Base-by-base conservation (phyloP, 78 protist species). In the Isochrysis galbana region DNA sequence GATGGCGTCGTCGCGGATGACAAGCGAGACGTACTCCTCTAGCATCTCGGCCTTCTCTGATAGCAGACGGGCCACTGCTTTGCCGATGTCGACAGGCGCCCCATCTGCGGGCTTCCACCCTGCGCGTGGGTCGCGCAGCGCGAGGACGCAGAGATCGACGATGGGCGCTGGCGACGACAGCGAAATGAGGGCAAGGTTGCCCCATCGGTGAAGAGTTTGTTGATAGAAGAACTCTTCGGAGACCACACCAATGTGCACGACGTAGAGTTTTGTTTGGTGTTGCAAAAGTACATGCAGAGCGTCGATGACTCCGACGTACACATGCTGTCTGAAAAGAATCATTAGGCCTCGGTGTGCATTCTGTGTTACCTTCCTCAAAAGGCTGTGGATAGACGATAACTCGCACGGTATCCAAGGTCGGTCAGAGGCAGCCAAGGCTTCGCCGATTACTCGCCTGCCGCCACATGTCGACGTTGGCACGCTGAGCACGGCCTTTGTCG, bases 11-110 rank as follows among this genome's bases (percentile, higher is more conserved):
- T 72, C 96, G 39, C 19, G 26, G 41, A 96, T 45, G 23, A 44
- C 91, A 26, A 94, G 77, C 23, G 96, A 45, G 34, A 96, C 90
- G 94, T 96, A 94, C 89, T 96, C 96, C 14, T 51, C n/a, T 11
- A 96, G 61, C 95, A 96, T 95, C 72, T 32, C 84, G 42, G 92
- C 80, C 78, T 61, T 4, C 54, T 19, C 48, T 14, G 1, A 1
- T 10, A 87, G 91, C 44, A 61, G 44, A 38, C 25, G 32, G 36
- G 23, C 70, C 21, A 47, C 89, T 5, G 26, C 23, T 7, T 5
- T 25, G 5, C 38, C 51, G 19, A 54, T 54, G 32, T 54, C 67
- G 19, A 10, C 19, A 10, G 67, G 67, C 32, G 10, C 67, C 32
- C 67, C 67, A 19, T 54, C 67, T 54, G 67, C 67, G 32, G 10